Base-by-base conservation (phyloP, 148 eudicot species). In the Rhododendron molle region DNA sequence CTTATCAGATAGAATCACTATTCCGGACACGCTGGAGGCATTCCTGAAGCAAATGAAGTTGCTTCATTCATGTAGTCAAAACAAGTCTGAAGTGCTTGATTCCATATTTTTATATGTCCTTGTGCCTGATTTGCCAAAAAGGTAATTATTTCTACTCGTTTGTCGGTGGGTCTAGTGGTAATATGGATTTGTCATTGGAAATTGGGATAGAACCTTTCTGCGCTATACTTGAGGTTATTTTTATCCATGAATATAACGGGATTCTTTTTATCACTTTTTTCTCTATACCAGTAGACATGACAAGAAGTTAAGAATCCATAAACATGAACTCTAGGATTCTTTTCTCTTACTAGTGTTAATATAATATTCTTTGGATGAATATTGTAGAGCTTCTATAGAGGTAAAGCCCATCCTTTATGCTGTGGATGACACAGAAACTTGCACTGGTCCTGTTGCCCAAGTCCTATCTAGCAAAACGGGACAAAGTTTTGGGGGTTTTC, bases 91-190 rank as follows among this genome's bases (percentile, higher is more conserved):
- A 50, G 89, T 90, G 72, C 87, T 85, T 34, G 90, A 88, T 85
- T 94, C 98, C 38, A 85, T 97, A 38, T 62, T 92, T 79, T 87
- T 97, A 81, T 95, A 89, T 86, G 89, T 97, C 85, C 93, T 95
- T 71, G 98, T 94, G 47, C 98, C 99, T 84, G 95, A 93, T 87
- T 90, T 95, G 56, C 99, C 99, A 60, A 97, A 97, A 88, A 93
- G 98, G 99, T 97, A 88, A 46, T 50, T 2, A 43, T 12, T 87
- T 2, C 43, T 47, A 38, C 56, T 67, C 12, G 0, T 28, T 69
- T 78, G 7, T 60, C 5, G 50, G 58, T 62, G 21, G 78, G 10
- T 30, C 8, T 20, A 16, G 58, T n/a, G 18, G 78, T 23, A 74
- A 30, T 38, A 74, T 34, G 21, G 20, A 74, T 74, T 9, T 13